Percentiles rank a stretch among this genome's conserved stretches.
Evolutionary conservation across 2,329 filamentous ascomycete species (phyloP).

Genomic region (Botrytis hyacinthi): DNA sequence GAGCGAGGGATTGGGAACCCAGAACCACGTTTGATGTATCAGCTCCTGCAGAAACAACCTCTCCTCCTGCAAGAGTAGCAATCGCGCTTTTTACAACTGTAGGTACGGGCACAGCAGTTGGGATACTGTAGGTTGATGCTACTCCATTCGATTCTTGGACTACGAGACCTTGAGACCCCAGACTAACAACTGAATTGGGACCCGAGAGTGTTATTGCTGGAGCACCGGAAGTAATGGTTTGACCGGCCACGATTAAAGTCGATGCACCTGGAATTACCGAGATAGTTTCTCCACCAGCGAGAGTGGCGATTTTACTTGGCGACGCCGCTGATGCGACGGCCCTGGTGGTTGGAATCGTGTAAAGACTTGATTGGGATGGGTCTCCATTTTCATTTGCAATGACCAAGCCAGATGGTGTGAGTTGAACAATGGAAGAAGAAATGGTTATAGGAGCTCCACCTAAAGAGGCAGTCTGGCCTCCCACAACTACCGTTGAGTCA

Average conservation of each 20-base stretch:
- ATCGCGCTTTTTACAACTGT: not conserved
- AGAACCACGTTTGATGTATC: constrained; percentile 10
- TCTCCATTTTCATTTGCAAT: not conserved
- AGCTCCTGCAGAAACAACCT: not conserved
- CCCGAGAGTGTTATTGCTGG: constrained; percentile 24
- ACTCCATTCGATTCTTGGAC: constrained; percentile 25
- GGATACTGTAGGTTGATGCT: constrained; percentile 20
- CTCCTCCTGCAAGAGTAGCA: constrained; percentile 1
- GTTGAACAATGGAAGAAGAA: constrained; percentile 5
- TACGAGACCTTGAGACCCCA: constrained; percentile 22
- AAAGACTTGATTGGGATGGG: not conserved
- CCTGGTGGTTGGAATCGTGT: not conserved
- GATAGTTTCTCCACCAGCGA: constrained; percentile 23
- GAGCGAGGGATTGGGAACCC: constrained; percentile 16
- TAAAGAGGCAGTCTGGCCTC: constrained; percentile 20
- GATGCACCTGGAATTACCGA: constrained; percentile 25
- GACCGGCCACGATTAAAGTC: constrained; percentile 21
- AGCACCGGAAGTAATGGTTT: constrained; percentile 24
- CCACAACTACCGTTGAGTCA: constrained; percentile 22
- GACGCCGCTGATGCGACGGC: not conserved
- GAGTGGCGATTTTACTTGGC: constrained; percentile 1
- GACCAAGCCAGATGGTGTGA: constrained; percentile 1
- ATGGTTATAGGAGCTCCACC: constrained; percentile 3
- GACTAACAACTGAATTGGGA: constrained; percentile 14
- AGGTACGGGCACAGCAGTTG: not conserved